phyloP scores from a whole-genome alignment of 768 basidiomycete species.

The Cubamyces lactineus region DNA sequence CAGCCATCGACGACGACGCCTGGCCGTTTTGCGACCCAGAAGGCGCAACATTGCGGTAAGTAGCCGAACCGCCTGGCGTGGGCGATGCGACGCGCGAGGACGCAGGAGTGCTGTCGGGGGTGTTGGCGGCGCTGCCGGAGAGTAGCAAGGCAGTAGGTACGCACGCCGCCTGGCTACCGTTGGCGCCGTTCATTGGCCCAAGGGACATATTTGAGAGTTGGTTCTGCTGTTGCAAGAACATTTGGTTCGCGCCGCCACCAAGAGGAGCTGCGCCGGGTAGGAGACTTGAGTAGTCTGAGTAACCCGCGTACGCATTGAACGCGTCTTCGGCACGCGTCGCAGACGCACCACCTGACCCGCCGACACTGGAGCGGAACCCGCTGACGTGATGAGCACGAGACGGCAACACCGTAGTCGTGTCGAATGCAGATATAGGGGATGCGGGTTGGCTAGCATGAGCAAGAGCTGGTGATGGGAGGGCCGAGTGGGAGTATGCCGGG shows the following conservation, averaged over 20 bases:
- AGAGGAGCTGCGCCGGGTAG: slow-evolving; percentile 51
- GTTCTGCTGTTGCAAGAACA: slow-evolving; percentile 36
- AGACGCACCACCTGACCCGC: slow-evolving; percentile 33
- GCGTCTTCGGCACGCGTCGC: slow-evolving; percentile 48
- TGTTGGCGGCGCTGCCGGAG: slow-evolving; percentile 45
- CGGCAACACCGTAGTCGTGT: slow-evolving; percentile 57
- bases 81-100: slow-evolving; percentile 48
- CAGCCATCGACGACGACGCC: slow-evolving; percentile 30
- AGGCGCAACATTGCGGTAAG: slow-evolving; percentile 28
- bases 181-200: slow-evolving; percentile 27
- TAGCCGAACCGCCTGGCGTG: slow-evolving; percentile 28
- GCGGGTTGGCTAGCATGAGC: slow-evolving; percentile 37
- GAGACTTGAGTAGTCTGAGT: slow-evolving; percentile 62
- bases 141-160: slow-evolving; percentile 71
- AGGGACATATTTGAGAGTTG: slow-evolving; percentile 49
- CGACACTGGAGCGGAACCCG: slow-evolving; percentile 35
- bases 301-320: slow-evolving; percentile 72
- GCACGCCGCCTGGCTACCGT: slow-evolving; percentile 44
- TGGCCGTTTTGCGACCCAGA: slow-evolving; percentile 26
- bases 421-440: slow-evolving; percentile 51
- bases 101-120: slow-evolving; percentile 52
- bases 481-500: slow-evolving; percentile 33
- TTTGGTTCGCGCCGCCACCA: slow-evolving; percentile 16
- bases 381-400: slow-evolving; percentile 44
- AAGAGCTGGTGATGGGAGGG: slow-evolving; percentile 32